phyloP scores from a whole-genome alignment of 202 grass and related monocot species.

The Musa balbisiana region DNA sequence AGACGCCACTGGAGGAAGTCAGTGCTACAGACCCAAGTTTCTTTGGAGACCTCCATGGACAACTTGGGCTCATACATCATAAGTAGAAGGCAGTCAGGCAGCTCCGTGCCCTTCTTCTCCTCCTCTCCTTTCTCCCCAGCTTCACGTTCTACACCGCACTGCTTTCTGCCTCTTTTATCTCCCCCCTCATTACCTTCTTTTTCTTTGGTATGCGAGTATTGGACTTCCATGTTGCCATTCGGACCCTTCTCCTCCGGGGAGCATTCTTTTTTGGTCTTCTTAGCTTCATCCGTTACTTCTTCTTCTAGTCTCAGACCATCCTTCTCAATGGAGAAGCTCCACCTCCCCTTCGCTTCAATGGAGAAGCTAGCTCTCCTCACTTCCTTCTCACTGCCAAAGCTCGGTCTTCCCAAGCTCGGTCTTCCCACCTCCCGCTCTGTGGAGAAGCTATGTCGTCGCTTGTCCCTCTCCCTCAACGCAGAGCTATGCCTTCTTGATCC shows the following conservation, averaged over 20 bases:
- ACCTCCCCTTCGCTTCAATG: conserved; percentile 46
- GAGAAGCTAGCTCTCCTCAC: conserved; percentile 80
- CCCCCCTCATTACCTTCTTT: conserved; percentile 28
- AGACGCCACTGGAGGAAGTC: conserved; percentile 79
- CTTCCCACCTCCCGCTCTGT: conserved; percentile 48
- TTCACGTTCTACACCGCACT: conserved; percentile 15
- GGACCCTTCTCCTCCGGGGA: conserved; percentile 28
- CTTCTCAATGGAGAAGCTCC: conserved; percentile 89
- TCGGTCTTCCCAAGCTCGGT: conserved; percentile 47
- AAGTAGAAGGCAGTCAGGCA: conserved; percentile 47
- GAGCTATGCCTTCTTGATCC: conserved; percentile 36
- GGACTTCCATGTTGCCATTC: conserved; percentile 24
- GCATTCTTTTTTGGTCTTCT: conserved; percentile 44
- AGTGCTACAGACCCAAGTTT: conserved; percentile 95
- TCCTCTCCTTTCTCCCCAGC: neutral
- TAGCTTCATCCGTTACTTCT: conserved; percentile 43
- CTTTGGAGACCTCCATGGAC: conserved; percentile 97
- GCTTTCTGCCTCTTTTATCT: neutral
- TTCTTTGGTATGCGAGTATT: conserved; percentile 16
- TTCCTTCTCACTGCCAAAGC: conserved; percentile 64
- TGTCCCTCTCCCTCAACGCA: conserved; percentile 35
- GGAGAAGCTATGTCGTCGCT: conserved; percentile 78
- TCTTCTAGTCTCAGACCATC: conserved; percentile 56
- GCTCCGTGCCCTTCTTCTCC: conserved; percentile 24
- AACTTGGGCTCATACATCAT: conserved; percentile 99